Evolutionary conservation across 805 yeast genomes (phyloP), one percentile per base, ranked within the genome.

Genomic region (Saccharomycopsis sp.): DNA sequence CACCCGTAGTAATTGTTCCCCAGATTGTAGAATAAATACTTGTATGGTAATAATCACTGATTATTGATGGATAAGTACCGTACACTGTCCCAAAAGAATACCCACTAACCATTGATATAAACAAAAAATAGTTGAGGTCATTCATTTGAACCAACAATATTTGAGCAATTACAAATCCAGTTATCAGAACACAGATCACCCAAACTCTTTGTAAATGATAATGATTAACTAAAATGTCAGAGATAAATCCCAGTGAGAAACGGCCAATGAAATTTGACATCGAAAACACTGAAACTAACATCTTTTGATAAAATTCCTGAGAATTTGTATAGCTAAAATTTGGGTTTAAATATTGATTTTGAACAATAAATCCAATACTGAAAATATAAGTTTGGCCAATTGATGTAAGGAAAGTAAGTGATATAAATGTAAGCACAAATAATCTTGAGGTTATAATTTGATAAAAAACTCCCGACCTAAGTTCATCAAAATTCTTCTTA

Each of bases 1-100:
- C 86, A 5, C 89, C 89, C 0, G 87, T 78, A 20, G 88, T 80
- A 13, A 77, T 61, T 33, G 83, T 62, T 0, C 90, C 87, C 90
- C 93, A 84, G 1, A 81, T 70, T 0, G 89, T 81, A 19, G 87
- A 77, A 58, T 81, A 84, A 0, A 77, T 72, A 4, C 63, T 67
- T 0, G 85, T 72, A 2, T 89, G 89, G 62, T 81, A 82, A 11
- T 68, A 64, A 51, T 84, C 94, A 0, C 88, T 88, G 23, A 82
- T 69, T 2, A 81, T 70, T 1, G 89, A 82, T 2, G 94, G 94
- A 57, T 79, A 79, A 0, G 81, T 74, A 0, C 90, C 90, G 62
- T 79, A 82, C 3, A 76, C 61, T 22, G 82, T 66, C 0, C 94
- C 94, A 61, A 81, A 84, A 17, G 85, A 72, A 26, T 69, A 64